Evolutionary conservation across 768 basidiomycete species (phyloP), one percentile per base, ranked within the genome.

Genomic region (Suillus placidus): DNA sequence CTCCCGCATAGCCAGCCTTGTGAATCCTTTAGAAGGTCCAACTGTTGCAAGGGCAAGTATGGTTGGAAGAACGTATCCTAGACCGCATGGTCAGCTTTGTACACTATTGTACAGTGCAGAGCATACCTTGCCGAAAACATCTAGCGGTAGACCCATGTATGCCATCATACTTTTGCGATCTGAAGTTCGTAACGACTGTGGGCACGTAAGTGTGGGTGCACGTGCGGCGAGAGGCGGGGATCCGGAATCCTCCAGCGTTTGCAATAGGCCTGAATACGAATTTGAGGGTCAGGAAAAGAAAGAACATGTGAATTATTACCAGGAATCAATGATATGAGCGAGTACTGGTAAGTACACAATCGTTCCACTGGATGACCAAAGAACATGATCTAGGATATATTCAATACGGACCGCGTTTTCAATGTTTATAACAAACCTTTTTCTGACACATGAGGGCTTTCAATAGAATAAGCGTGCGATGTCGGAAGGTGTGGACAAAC

Each of bases 11-110:
- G 83, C 91, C 93, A 99, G 69, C 90, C 90, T 43, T 84, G 81
- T 8, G 92, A 91, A 37, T 89, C 87, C 71, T 85, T 88, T 37
- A 97, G 78, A 78, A 94, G 87, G 67, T 98, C 96, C 7, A 97
- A 81, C 78, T 99, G 96, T 76, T 99, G 97, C 2, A 99, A 77
- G 0, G 97, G 97, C 14, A 99, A 81, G 75, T 99, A 99, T 2
- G 97, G 97, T 75, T 99, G 97, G 80, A 99, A 99, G 80, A 99
- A 96, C 5, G 95, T 86, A 70, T 95, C 93, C 90, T 94, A 69
- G 54, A 69, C 61, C 40, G 2, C 32, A 62, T 62, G 45, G 63
- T 43, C 64, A 68, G 23, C n/a, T 1, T 61, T 26, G 47, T 23
- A 37, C 26, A 61, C 51, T 34, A 16, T 14, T 30, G 37, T 4